phyloP scores from a whole-genome alignment of 257 asterid genomes.

The Cordia subcordata region DNA sequence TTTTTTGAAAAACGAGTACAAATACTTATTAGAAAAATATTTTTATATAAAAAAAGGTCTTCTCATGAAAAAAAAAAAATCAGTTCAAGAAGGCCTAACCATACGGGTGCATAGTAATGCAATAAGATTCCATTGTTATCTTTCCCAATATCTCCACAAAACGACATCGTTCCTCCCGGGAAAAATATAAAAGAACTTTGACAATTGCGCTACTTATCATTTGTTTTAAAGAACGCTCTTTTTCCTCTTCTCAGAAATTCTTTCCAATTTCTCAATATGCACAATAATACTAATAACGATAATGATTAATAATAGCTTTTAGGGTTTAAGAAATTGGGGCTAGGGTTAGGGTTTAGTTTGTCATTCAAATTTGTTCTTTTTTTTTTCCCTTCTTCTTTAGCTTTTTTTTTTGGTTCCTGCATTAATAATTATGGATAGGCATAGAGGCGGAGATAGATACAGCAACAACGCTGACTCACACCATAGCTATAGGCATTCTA shows the following conservation, averaged over 20 bases:
- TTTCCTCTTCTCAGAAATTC: neutral
- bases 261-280: neutral
- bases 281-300: neutral
- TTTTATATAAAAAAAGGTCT: no score
- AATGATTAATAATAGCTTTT: neutral
- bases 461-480: slow-evolving; percentile 9
- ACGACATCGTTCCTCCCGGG: no score
- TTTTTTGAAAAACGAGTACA: no score
- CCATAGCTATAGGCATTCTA: slow-evolving; percentile 12
- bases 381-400: neutral
- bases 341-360: neutral
- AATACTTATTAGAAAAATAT: no score
- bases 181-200: neutral
- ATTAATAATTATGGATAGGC: slow-evolving; percentile 17
- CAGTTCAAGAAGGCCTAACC: no score
- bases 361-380: no score
- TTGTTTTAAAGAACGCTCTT: neutral
- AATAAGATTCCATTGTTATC: no score
- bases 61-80: no score
- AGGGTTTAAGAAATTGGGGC: slow-evolving; percentile 1
- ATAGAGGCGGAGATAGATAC: slow-evolving; percentile 19
- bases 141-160: no score
- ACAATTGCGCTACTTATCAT: neutral
- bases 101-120: no score
- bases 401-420: no score